Evolutionary conservation across 495 filamentous ascomycete genomes (phyloP).

Genomic region (Penicillium taxi): DNA sequence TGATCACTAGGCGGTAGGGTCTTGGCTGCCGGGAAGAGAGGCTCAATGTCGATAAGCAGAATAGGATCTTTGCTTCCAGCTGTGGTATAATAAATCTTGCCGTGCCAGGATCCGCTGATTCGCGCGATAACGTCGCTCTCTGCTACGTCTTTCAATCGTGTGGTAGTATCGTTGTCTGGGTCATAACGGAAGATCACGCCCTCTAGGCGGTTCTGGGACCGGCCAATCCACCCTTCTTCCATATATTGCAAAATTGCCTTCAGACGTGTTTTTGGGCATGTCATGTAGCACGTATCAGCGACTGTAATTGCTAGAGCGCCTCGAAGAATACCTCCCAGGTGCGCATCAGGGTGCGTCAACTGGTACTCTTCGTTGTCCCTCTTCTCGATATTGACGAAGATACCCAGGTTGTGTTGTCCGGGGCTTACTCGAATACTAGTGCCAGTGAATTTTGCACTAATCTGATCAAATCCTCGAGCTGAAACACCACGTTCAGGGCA

Average conservation of each 20-base stretch:
- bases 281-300: slow-evolving; percentile 76
- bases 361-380: slow-evolving; percentile 86
- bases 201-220: slow-evolving; percentile 81
- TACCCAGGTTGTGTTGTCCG: slow-evolving; percentile 88
- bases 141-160: slow-evolving; percentile 73
- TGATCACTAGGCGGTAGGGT: slow-evolving; percentile 61
- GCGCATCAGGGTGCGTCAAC: slow-evolving; percentile 87
- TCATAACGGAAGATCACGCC: slow-evolving; percentile 87
- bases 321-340: slow-evolving; percentile 78
- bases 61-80: slow-evolving; percentile 52
- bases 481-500: slow-evolving; percentile 86
- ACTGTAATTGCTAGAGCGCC: slow-evolving; percentile 80
- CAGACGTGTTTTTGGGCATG: slow-evolving; percentile 76
- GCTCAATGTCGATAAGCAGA: slow-evolving; percentile 76
- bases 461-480: slow-evolving; percentile 87
- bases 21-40: slow-evolving; percentile 70
- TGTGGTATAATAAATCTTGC: slow-evolving; percentile 58
- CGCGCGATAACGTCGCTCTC: slow-evolving; percentile 75
- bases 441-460: slow-evolving; percentile 95
- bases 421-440: slow-evolving; percentile 87
- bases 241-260: slow-evolving; percentile 88
- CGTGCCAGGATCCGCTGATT: slow-evolving; percentile 77
- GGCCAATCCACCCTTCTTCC: slow-evolving; percentile 91
- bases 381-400: slow-evolving; percentile 79
- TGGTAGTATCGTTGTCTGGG: slow-evolving; percentile 67